Conservation (phyloP, 2,329 filamentous ascomycete species). For the Colletotrichum spinosum region DNA sequence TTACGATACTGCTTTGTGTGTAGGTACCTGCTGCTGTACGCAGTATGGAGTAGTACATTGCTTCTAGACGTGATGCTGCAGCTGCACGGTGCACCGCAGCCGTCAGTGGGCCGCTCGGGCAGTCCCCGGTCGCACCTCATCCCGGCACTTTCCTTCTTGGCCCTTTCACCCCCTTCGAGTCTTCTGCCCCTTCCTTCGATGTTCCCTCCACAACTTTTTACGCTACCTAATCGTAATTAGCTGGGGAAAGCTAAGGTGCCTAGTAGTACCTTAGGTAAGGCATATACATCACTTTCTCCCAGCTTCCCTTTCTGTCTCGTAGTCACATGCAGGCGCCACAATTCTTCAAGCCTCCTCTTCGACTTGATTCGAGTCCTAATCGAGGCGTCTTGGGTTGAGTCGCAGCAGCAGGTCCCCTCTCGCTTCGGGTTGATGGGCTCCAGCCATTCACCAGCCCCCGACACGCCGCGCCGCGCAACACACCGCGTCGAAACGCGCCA, state of each 20-base stretch:
- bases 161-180: neutral
- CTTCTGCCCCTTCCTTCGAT: slow-evolving; percentile 4
- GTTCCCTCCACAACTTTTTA: slow-evolving; percentile 1
- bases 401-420: too few relatives aligned
- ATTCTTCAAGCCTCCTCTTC: slow-evolving; percentile 26
- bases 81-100: neutral
- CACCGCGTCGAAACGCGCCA: slow-evolving; percentile 35
- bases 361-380: neutral
- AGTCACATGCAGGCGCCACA: slow-evolving; percentile 36
- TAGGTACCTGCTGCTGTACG: too few relatives aligned
- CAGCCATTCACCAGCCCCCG: slow-evolving; percentile 29
- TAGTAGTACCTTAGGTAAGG: neutral
- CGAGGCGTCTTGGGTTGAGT: slow-evolving; percentile 4
- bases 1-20: too few relatives aligned
- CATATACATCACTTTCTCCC: neutral
- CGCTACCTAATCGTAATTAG: too few relatives aligned
- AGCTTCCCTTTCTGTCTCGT: slow-evolving; percentile 22
- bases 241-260: too few relatives aligned
- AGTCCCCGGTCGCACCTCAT: slow-evolving; percentile 16
- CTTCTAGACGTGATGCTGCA: neutral
- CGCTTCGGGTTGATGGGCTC: neutral
- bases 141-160: slow-evolving; percentile 19
- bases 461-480: slow-evolving; percentile 21
- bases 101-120: slow-evolving; percentile 23
- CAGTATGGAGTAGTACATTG: neutral